Percentiles rank a stretch among this genome's conserved stretches.
Evolutionary conservation across 2,329 filamentous ascomycete species (phyloP).

Genomic region (Ascosphaera acerosa): DNA sequence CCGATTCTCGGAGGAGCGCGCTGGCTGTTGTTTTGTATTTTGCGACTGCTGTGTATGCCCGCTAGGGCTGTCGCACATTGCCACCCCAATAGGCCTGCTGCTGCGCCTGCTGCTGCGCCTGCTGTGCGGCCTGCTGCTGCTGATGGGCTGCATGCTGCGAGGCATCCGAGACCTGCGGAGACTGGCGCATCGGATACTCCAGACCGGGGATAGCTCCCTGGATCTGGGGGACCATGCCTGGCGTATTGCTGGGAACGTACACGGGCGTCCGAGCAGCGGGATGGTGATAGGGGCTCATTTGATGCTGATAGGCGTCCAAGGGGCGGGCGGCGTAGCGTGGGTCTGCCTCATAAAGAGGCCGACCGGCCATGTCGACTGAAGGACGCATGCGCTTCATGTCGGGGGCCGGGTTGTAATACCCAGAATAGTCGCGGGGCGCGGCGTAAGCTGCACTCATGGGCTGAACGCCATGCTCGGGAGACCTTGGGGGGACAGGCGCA

Average conservation of each 20-base stretch:
- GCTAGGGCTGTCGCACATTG: background rate
- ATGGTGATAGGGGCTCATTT: constrained; percentile 3
- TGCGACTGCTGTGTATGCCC: no score
- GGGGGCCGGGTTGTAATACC: constrained; percentile 12
- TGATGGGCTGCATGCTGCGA: background rate
- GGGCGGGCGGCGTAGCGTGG: constrained; percentile 12
- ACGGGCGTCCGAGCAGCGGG: background rate
- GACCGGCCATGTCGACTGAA: constrained; percentile 14
- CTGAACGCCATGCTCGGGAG: constrained; percentile 7
- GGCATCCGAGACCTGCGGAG: background rate
- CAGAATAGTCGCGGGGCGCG: constrained; percentile 12
- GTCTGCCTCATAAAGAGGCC: constrained; percentile 14
- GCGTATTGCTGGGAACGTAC: background rate
- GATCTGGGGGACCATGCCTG: background rate
- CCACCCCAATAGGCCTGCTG: background rate
- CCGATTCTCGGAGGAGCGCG: no score
- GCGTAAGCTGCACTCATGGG: constrained; percentile 6
- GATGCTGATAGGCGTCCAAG: constrained; percentile 14
- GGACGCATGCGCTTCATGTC: constrained; percentile 17
- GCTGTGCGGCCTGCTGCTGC: background rate
- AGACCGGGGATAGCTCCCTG: background rate
- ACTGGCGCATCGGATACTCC: background rate
- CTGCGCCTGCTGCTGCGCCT: background rate
- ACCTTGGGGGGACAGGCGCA: constrained; percentile 12
- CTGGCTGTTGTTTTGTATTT: no score